Conservation (phyloP, 208 protist genomes). For the Crithidia expoeki region DNA sequence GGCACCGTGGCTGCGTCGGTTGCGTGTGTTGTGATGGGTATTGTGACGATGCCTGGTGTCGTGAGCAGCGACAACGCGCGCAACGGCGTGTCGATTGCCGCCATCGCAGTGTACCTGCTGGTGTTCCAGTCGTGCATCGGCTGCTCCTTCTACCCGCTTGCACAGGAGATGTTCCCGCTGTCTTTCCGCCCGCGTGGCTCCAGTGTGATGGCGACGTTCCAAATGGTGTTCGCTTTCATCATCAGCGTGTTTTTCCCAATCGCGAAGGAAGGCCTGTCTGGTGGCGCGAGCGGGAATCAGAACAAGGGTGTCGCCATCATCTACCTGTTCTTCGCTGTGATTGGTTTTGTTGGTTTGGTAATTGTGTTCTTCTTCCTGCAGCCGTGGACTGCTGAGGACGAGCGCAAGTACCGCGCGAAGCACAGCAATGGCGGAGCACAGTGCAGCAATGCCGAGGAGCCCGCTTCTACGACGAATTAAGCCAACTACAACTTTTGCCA, state of each 20-base stretch:
- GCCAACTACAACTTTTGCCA: no score
- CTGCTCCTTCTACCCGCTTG: slow-evolving; percentile 78
- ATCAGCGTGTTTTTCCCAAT: slow-evolving; percentile 88
- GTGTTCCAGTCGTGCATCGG: slow-evolving; percentile 77
- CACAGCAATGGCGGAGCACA: no score
- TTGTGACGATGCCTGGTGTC: slow-evolving; percentile 68
- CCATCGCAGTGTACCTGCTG: slow-evolving; percentile 77
- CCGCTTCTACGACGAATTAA: no score
- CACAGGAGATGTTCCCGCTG: slow-evolving; percentile 80
- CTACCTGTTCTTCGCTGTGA: slow-evolving; percentile 83
- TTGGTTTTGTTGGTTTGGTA: slow-evolving; percentile 74
- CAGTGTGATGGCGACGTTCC: slow-evolving; percentile 59
- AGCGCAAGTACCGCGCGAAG: slow-evolving; percentile 14
- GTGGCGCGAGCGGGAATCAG: slow-evolving; percentile 73
- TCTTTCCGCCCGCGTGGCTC: slow-evolving; percentile 70
- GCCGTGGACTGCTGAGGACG: slow-evolving; percentile 52
- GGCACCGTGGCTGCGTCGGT: slow-evolving; percentile 50
- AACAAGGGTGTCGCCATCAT: slow-evolving; percentile 79
- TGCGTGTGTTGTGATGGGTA: slow-evolving; percentile 69
- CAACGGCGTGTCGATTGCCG: slow-evolving; percentile 71
- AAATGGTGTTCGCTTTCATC: slow-evolving; percentile 85
- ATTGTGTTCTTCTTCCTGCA: slow-evolving; percentile 73
- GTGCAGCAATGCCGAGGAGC: no score
- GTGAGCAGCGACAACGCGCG: slow-evolving; percentile 45
- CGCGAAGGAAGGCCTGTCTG: slow-evolving; percentile 67